Conservation (phyloP, 352 stramenopile genomes). For the Lagenidium giganteum region DNA sequence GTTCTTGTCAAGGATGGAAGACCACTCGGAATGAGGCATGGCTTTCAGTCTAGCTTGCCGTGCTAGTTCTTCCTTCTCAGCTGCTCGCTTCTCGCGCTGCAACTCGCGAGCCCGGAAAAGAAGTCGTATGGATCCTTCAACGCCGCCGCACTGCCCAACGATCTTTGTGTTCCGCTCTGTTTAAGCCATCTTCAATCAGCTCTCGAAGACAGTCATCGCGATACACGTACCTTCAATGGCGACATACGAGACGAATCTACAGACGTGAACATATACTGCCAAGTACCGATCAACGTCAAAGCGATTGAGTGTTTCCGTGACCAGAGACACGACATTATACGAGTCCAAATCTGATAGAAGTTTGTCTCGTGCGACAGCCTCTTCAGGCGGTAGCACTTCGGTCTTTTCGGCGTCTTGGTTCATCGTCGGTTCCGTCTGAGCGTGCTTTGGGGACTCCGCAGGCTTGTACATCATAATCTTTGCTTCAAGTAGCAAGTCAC, state of each 20-base stretch:
- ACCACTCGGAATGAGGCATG: conserved; percentile 27
- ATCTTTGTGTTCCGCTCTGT: conserved; percentile 56
- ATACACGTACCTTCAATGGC: conserved; percentile 31
- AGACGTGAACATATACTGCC: conserved; percentile 51
- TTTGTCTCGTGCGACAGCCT: conserved; percentile 4
- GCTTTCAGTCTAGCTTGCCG: conserved; percentile 21
- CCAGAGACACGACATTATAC: conserved; percentile 27
- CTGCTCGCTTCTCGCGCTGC: conserved; percentile 38
- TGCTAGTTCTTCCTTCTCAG: conserved; percentile 28
- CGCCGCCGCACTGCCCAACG: conserved; percentile 45
- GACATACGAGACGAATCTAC: conserved; percentile 58
- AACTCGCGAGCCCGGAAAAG: conserved; percentile 56
- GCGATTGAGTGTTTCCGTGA: conserved; percentile 31
- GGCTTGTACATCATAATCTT: conserved; percentile 24
- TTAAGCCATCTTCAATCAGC: conserved; percentile 1
- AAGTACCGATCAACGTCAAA: conserved; percentile 58
- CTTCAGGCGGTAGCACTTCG: no score
- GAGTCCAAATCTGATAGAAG: conserved; percentile 43
- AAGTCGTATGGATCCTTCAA: conserved; percentile 53
- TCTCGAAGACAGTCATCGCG: background rate
- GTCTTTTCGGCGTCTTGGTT: conserved; percentile 1
- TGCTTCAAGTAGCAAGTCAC: conserved; percentile 30
- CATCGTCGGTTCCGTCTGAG: conserved; percentile 14
- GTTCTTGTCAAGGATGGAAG: conserved; percentile 27
- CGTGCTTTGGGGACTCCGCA: background rate